Conservation (phyloP, 139 green algal species). For the Tetradesmus obliquus region DNA sequence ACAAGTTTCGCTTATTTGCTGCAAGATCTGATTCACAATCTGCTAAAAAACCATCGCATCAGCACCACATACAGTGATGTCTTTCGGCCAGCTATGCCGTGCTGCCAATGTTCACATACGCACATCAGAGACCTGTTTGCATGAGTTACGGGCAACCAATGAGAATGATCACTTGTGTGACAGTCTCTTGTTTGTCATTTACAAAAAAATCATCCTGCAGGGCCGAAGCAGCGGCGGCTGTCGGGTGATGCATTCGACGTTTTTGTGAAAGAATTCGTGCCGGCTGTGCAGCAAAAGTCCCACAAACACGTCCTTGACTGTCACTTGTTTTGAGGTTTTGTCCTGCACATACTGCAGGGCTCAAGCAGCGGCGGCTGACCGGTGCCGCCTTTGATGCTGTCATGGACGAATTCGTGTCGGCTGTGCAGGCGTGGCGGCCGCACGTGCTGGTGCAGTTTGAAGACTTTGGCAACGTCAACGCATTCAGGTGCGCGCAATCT, state of each 20-base stretch:
- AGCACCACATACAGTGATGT: too few relatives aligned
- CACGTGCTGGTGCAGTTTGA: conserved; percentile 90
- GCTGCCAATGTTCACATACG: too few relatives aligned
- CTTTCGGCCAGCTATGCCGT: too few relatives aligned
- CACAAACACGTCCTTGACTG: too few relatives aligned
- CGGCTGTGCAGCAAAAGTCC: neutral
- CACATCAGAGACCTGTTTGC: too few relatives aligned
- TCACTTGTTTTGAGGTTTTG: neutral
- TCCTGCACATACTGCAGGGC: neutral
- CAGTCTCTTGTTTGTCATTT: too few relatives aligned
- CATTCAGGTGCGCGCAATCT: conserved; percentile 52
- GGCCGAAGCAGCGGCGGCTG: conserved; percentile 33
- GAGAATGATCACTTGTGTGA: too few relatives aligned
- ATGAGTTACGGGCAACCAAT: too few relatives aligned
- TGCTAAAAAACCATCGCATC: too few relatives aligned
- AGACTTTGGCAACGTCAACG: conserved; percentile 61
- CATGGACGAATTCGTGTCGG: conserved; percentile 71
- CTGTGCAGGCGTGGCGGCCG: conserved; percentile 61
- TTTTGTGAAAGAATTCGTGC: neutral
- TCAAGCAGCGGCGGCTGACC: conserved; percentile 44
- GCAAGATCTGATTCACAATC: too few relatives aligned
- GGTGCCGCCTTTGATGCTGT: conserved; percentile 63
- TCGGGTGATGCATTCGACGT: neutral
- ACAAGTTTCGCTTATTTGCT: too few relatives aligned
- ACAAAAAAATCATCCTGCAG: neutral